These are phyloP conservation scores for Syzygium oleosum DNA, from an alignment of 345 rosid species.

Conservation along the genomic window DNA sequence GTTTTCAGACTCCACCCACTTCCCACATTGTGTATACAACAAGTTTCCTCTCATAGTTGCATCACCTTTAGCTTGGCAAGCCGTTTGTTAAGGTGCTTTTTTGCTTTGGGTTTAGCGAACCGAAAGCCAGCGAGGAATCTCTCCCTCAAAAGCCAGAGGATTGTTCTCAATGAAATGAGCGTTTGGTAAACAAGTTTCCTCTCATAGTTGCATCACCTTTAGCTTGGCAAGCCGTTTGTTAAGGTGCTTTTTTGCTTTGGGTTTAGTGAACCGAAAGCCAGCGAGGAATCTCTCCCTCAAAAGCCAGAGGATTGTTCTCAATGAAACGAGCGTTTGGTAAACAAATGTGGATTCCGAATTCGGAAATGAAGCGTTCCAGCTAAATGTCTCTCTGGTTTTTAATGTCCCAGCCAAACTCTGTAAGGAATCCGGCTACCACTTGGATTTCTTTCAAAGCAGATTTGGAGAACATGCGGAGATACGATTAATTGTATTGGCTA, in stretches of 20 bases:
- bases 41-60: not conserved
- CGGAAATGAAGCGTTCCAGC: not conserved
- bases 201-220: not conserved
- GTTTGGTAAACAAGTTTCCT: not conserved
- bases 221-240: not conserved
- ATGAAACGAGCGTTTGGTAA: not conserved
- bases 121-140: not conserved
- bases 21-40: not conserved
- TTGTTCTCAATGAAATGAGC: not conserved
- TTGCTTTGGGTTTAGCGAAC: not conserved
- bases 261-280: not conserved
- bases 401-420: not conserved
- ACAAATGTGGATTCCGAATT: not conserved
- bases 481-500: not conserved
- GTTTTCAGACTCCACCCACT: not conserved
- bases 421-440: not conserved
- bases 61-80: not conserved
- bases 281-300: not conserved
- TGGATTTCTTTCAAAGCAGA: not conserved
- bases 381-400: not conserved
- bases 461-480: not conserved
- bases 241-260: not conserved
- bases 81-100: not conserved
- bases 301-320: not conserved
- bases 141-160: not conserved